Conservation (phyloP, 805 yeast species). For the Komagataella kurtzmanii region DNA sequence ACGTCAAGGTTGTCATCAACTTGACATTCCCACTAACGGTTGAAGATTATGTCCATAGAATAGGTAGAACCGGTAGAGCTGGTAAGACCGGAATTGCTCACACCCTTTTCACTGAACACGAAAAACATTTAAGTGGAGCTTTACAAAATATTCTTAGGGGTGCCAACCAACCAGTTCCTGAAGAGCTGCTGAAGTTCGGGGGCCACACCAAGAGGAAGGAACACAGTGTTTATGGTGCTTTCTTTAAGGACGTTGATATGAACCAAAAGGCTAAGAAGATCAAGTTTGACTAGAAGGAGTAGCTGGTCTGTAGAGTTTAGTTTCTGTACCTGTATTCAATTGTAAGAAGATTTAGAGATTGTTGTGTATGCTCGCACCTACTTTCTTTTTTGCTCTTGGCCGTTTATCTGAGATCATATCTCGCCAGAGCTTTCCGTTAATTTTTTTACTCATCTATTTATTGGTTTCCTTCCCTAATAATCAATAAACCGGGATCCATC, state of each 20-base stretch:
- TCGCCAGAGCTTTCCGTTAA: background rate
- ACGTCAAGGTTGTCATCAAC: constrained; percentile 90
- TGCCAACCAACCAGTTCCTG: constrained; percentile 93
- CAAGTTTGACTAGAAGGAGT: constrained; percentile 42
- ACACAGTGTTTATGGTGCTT: constrained; percentile 97
- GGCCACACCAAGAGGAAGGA: constrained; percentile 97
- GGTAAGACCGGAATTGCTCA: constrained; percentile 92
- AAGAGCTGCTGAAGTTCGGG: constrained; percentile 86
- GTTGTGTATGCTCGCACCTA: background rate
- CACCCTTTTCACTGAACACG: constrained; percentile 92
- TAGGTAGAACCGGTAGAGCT: constrained; percentile 97
- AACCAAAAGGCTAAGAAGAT: constrained; percentile 79
- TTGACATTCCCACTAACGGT: constrained; percentile 93
- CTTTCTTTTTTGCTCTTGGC: background rate
- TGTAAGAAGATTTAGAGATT: background rate
- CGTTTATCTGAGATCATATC: background rate
- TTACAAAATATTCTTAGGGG: constrained; percentile 84
- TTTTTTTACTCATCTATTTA: background rate
- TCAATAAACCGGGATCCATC: background rate
- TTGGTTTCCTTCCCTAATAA: background rate
- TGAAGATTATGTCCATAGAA: constrained; percentile 94
- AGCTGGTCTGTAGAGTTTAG: background rate
- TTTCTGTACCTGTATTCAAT: background rate
- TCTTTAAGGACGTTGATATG: constrained; percentile 86
- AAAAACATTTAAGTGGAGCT: constrained; percentile 92